phyloP scores from a whole-genome alignment of 2,329 filamentous ascomycete genomes.

The Talaromyces islandicus region DNA sequence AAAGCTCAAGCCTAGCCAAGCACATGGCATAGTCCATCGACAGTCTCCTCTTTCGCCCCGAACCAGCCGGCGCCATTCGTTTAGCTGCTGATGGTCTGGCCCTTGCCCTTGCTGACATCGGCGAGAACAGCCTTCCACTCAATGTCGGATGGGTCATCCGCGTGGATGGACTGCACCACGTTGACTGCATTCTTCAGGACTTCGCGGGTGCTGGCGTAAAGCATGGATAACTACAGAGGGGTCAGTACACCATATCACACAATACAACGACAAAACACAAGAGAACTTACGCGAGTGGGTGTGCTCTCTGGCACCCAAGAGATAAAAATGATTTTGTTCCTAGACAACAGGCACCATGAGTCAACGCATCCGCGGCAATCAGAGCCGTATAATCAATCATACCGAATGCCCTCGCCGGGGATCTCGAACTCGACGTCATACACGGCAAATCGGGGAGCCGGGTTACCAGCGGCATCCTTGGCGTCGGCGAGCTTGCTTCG shows the following conservation, averaged over 20 bases:
- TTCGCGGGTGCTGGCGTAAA: constrained; percentile 46
- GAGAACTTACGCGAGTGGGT: constrained; percentile 35
- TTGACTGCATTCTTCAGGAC: constrained; percentile 50
- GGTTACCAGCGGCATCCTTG: constrained; percentile 37
- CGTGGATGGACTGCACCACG: constrained; percentile 35
- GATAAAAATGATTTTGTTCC: constrained; percentile 49
- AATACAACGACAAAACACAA: too few relatives aligned
- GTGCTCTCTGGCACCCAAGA: constrained; percentile 40
- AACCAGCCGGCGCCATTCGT: constrained; percentile 26
- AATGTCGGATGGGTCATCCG: constrained; percentile 36
- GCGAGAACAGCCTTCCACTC: constrained; percentile 36
- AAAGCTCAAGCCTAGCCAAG: background rate
- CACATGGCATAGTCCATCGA: background rate
- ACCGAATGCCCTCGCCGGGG: constrained; percentile 45
- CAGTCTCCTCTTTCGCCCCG: constrained; percentile 15
- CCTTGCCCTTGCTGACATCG: constrained; percentile 38
- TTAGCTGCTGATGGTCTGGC: constrained; percentile 26
- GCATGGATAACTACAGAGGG: constrained; percentile 41
- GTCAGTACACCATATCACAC: background rate
- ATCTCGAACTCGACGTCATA: constrained; percentile 48
- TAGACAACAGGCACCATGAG: constrained; percentile 14
- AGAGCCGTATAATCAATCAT: constrained; percentile 14
- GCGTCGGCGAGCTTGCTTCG: constrained; percentile 39
- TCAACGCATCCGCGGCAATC: background rate
- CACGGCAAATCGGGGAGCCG: constrained; percentile 44